These are phyloP conservation scores for Nepenthes mirabilis DNA, from an alignment of 148 eudicot genomes.

Conservation along the genomic window DNA sequence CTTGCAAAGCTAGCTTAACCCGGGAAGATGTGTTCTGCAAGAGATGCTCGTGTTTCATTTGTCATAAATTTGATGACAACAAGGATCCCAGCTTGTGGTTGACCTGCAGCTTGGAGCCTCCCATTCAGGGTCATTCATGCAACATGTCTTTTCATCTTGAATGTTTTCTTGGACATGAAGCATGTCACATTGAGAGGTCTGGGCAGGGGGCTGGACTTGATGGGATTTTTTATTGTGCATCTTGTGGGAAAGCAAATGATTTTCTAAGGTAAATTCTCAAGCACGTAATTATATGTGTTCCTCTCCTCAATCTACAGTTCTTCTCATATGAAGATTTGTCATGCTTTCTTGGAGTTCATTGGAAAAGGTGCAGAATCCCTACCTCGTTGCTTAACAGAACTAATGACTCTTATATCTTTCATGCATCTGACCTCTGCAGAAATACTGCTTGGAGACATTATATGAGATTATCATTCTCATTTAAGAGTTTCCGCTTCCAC, in stretches of 20 bases:
- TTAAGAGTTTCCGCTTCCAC: no score
- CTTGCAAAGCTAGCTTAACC: conserved; percentile 63
- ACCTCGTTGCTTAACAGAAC: no score
- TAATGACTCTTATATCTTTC: no score
- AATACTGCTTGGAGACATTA: no score
- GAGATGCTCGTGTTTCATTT: conserved; percentile 85
- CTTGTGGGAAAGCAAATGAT: conserved; percentile 87
- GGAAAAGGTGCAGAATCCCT: no score
- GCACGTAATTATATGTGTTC: no score
- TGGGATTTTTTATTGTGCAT: conserved; percentile 72
- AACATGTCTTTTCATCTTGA: conserved; percentile 85
- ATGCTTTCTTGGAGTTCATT: no score
- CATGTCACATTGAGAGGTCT: conserved; percentile 45
- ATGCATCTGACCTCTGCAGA: no score
- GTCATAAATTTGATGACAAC: conserved; percentile 72
- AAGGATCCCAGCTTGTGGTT: conserved; percentile 95
- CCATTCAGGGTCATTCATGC: conserved; percentile 52
- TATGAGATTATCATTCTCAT: no score
- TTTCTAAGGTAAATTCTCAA: conserved; percentile 47
- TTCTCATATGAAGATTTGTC: background rate
- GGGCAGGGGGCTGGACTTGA: conserved; percentile 38
- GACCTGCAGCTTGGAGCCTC: conserved; percentile 68
- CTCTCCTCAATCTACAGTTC: background rate
- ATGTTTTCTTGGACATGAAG: conserved; percentile 58
- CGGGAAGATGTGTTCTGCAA: conserved; percentile 57